Evolutionary conservation across 139 green algal genomes (phyloP), one percentile per base, ranked within the genome.

Genomic region (Tetradesmus obliquus): DNA sequence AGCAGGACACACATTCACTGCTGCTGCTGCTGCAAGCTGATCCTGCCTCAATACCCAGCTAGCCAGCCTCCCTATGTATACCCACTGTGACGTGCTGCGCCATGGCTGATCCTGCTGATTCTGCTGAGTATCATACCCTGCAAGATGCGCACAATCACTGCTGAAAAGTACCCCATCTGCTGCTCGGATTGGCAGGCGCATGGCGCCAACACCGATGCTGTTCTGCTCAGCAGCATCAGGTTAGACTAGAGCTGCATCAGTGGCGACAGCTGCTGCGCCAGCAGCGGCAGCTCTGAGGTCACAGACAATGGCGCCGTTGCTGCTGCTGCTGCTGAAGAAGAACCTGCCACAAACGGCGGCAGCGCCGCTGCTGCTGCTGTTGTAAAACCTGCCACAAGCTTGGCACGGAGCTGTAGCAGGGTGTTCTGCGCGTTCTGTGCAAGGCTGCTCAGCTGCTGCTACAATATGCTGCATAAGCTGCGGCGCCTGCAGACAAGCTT

Each of bases 311-410:
- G 19, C 17, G 17, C 72, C 72, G 19, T 13, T 20, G 7, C 32
- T 84, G 79, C 79, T 84, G 80, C 80, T 58, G 80, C 51, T 62
- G 80, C 12, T 58, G 80, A 8, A 85, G 3, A n/a, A 87, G 80
- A 45, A 57, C 2, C 2, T 58, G 80, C 51, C 9, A 20, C 80
- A 45, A 45, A 45, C 32, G 32, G 32, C 32, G 32, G n/a, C 80
- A 32, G 4, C 80, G 19, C 32, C 13, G 80, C 80, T 24, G 80
- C 80, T 85, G 79, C 79, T 89, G 84, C 84, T 89, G 84, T n/a
- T 81, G 72, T 1, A 8, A 7, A 32, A 81, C 22, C 76, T n/a
- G 32, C 57, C 9, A 87, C 83, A 54, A 74, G 83, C 83, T 12
- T 87, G 17, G 9, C 55, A 32, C 19, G 54, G 9, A 53, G 20